These are phyloP conservation scores for Salicornia ramosissima DNA, from an alignment of 148 eudicot genomes.

Conservation along the genomic window DNA sequence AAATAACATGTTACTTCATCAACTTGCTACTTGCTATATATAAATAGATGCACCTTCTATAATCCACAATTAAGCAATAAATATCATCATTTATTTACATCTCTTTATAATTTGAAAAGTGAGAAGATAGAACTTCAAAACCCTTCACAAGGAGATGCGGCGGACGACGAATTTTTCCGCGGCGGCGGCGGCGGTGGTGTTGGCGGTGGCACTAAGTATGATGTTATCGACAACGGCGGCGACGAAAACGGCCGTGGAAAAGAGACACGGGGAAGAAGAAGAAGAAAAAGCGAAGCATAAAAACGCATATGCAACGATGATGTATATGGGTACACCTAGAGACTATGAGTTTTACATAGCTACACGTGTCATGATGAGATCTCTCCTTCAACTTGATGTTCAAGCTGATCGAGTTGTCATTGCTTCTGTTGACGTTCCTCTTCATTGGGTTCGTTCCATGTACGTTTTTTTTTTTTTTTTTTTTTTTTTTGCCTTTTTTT, in stretches of 20 bases:
- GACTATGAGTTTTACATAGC: slow-evolving; percentile 95
- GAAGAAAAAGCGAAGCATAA: no score
- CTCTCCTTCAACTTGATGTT: slow-evolving; percentile 47
- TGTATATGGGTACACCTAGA: slow-evolving; percentile 98
- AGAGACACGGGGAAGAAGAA: background rate
- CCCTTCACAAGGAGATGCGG: background rate
- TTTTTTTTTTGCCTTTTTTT: background rate
- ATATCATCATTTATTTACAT: no score
- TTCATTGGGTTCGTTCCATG: slow-evolving; percentile 68
- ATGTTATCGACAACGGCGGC: background rate
- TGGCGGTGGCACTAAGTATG: background rate
- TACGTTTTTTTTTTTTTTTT: slow-evolving; percentile 28
- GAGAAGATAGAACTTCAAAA: no score
- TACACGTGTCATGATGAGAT: slow-evolving; percentile 82
- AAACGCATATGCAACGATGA: slow-evolving; percentile 96
- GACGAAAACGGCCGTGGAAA: background rate
- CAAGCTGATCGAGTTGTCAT: slow-evolving; percentile 93
- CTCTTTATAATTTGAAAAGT: no score
- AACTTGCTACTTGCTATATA: no score
- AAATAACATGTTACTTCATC: no score
- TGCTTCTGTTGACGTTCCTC: slow-evolving; percentile 90
- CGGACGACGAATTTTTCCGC: background rate
- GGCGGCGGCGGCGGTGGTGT: background rate
- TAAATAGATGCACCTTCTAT: no score
- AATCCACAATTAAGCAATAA: no score